Evolutionary conservation across 169 alveolate genomes (phyloP).

Genomic region (Cryptosporidium ubiquitum): DNA sequence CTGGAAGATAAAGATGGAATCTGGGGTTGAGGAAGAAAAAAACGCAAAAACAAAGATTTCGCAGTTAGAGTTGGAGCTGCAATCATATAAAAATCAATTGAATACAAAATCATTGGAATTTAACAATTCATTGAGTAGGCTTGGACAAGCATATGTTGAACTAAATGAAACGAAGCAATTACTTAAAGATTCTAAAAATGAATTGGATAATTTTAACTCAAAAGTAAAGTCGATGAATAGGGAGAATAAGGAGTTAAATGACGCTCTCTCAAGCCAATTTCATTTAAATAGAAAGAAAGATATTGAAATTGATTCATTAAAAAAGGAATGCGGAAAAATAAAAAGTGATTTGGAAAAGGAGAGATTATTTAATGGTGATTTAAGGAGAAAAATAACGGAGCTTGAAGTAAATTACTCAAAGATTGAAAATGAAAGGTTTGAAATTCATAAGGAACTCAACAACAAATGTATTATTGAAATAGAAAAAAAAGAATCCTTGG

Average conservation of each 20-base stretch:
- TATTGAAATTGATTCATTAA: constrained; percentile 15
- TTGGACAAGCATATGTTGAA: constrained; percentile 66
- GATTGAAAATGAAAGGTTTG: constrained; percentile 55
- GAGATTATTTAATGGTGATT: neutral
- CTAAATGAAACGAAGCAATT: constrained; percentile 45
- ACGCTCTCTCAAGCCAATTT: constrained; percentile 62
- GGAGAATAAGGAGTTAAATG: constrained; percentile 67
- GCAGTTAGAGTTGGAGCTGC: constrained; percentile 1
- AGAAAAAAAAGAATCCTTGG: constrained; percentile 26
- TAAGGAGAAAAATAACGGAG: neutral
- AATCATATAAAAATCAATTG: constrained; percentile 15
- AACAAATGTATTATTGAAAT: constrained; percentile 26
- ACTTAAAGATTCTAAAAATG: constrained; percentile 9
- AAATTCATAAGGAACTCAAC: constrained; percentile 58
- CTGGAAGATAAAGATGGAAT: neutral
- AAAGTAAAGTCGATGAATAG: constrained; percentile 22
- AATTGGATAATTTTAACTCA: neutral
- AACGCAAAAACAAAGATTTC: neutral
- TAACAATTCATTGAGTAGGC: constrained; percentile 54
- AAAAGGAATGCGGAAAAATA: neutral
- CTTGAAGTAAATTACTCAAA: constrained; percentile 17
- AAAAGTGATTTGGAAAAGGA: constrained; percentile 20
- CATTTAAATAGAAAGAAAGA: constrained; percentile 58
- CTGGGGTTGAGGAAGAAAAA: neutral
- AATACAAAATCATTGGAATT: constrained; percentile 26